Conservation (phyloP, 2,329 filamentous ascomycete genomes). For the Penicillium carneum region DNA sequence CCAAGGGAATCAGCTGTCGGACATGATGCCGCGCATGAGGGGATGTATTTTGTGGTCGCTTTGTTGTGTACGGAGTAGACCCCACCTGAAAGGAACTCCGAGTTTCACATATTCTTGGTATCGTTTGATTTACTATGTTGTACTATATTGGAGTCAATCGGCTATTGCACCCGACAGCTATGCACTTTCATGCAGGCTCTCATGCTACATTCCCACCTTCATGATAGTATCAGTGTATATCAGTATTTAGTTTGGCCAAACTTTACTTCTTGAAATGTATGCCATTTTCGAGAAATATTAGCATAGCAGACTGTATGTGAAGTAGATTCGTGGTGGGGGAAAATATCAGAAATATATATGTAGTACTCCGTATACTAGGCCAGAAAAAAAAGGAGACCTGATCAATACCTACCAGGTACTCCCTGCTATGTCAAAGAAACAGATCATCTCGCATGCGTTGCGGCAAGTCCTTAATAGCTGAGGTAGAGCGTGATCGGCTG, state of each 20-base stretch:
- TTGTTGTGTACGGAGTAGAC: neutral
- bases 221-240: neutral
- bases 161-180: neutral
- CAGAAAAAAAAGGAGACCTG: too few species aligned
- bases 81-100: neutral
- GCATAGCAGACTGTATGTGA: neutral
- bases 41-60: neutral
- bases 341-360: too few species aligned
- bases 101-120: neutral
- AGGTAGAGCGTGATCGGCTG: neutral
- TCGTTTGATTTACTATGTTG: neutral
- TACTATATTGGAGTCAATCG: neutral
- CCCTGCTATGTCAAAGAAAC: neutral
- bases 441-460: neutral
- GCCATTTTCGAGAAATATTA: neutral
- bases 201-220: neutral
- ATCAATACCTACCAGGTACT: neutral
- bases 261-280: neutral
- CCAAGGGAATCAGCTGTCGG: constrained; percentile 7
- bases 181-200: neutral
- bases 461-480: neutral
- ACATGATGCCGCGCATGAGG: neutral
- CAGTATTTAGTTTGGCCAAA: neutral
- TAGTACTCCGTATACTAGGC: too few species aligned
- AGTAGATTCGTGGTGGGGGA: neutral